A percentile compares a stretch with the other conserved stretches of the same genome.
phyloP scores from a whole-genome alignment of 1,139 yeast species.

The Arxiozyma heterogenica region DNA sequence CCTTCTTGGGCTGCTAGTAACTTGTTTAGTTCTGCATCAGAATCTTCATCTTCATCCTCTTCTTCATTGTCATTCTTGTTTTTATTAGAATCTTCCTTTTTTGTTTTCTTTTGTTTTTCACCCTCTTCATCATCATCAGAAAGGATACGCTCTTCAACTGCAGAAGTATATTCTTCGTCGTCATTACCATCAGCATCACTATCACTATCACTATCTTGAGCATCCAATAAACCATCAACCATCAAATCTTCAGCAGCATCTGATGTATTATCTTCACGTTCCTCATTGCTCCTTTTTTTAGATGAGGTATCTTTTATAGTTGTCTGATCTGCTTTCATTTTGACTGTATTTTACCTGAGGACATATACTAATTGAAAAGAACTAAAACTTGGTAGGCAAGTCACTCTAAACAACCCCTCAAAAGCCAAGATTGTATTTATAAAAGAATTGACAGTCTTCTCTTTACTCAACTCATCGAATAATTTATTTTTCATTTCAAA shows the following conservation, averaged over 20 bases:
- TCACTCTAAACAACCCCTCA: too few relatives aligned
- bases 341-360: not conserved
- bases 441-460: not conserved
- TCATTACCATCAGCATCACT: conserved; percentile 8
- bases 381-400: too few relatives aligned
- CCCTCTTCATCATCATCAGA: conserved; percentile 2
- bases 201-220: conserved; percentile 19
- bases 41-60: conserved; percentile 37
- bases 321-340: conserved; percentile 3
- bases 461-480: not conserved
- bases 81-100: conserved; percentile 12
- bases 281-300: conserved; percentile 28
- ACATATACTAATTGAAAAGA: not conserved
- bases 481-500: not conserved
- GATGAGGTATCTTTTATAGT: conserved; percentile 1
- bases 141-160: conserved; percentile 15
- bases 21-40: conserved; percentile 54
- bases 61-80: conserved; percentile 30
- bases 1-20: conserved; percentile 45
- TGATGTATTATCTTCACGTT: conserved; percentile 15
- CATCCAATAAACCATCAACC: conserved; percentile 35
- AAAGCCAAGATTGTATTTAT: not conserved
- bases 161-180: conserved; percentile 14
- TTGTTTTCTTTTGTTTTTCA: not conserved
- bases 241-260: conserved; percentile 31